Conservation (phyloP, 495 filamentous ascomycete species). For the Parachaetomium inaequale region DNA sequence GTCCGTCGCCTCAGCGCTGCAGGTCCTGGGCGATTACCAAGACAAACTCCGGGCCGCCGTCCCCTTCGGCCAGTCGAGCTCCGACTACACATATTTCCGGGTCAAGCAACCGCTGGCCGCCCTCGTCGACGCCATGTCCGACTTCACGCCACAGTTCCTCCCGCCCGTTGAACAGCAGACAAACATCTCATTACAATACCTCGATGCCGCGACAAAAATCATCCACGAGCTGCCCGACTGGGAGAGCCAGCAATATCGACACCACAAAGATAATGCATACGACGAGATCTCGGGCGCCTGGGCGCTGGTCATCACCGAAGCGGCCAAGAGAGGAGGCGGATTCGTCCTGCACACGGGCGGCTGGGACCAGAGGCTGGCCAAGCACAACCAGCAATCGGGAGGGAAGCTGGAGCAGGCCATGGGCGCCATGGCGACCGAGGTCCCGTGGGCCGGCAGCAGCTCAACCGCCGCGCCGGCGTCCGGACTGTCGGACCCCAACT, state of each 20-base stretch:
- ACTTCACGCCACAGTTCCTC: constrained; percentile 93
- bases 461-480: constrained; percentile 37
- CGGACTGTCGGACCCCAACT: constrained; percentile 52
- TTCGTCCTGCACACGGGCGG: constrained; percentile 86
- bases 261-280: constrained; percentile 90
- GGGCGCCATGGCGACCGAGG: constrained; percentile 63
- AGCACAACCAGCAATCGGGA: constrained; percentile 83
- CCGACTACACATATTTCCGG: constrained; percentile 93
- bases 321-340: constrained; percentile 84
- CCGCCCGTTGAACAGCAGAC: constrained; percentile 84
- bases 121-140: constrained; percentile 82
- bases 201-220: constrained; percentile 84
- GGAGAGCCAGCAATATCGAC: constrained; percentile 77
- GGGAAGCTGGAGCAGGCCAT: constrained; percentile 81
- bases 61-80: constrained; percentile 77
- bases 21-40: constrained; percentile 79
- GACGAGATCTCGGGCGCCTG: constrained; percentile 93
- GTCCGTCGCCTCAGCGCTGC: constrained; percentile 70
- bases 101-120: constrained; percentile 76
- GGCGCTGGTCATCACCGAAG: constrained; percentile 87
- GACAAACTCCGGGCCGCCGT: constrained; percentile 71
- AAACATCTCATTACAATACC: constrained; percentile 72
- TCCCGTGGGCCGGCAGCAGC: constrained; percentile 71
- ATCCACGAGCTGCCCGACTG: constrained; percentile 86
- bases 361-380: constrained; percentile 85